These are phyloP conservation scores for Stagonosporopsis cucurbitacearum DNA, from an alignment of 2,329 filamentous ascomycete species.

Conservation along the genomic window DNA sequence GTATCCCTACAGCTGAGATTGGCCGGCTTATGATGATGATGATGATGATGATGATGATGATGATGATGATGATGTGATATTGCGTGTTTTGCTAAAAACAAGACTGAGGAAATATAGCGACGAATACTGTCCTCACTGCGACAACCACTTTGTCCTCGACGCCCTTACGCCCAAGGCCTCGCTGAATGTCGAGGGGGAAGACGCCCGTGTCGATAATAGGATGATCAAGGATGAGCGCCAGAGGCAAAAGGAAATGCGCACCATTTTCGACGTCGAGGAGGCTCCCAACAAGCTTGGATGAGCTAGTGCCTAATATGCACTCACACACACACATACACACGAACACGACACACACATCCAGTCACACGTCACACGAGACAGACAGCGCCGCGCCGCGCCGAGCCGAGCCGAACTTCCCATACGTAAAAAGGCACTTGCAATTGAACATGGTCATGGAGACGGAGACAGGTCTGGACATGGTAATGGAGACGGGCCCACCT, in stretches of 20 bases:
- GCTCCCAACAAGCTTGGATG: constrained; percentile 79
- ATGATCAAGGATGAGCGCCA: constrained; percentile 94
- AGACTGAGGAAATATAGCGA: no score
- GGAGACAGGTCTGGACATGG: no score
- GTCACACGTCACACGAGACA: constrained; percentile 20
- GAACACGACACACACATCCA: constrained; percentile 4
- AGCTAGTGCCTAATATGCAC: constrained; percentile 34
- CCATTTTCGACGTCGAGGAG: constrained; percentile 78
- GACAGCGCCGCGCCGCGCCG: constrained; percentile 14
- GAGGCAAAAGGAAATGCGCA: constrained; percentile 63
- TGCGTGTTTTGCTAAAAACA: no score
- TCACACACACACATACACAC: background rate
- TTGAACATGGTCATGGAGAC: no score
- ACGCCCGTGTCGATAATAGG: constrained; percentile 76
- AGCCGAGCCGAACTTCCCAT: background rate
- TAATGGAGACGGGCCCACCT: no score
- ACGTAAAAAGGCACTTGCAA: background rate
- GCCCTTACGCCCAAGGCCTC: constrained; percentile 83
- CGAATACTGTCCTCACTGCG: constrained; percentile 98
- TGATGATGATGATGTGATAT: no score
- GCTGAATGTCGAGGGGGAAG: constrained; percentile 88
- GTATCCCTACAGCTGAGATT: no score
- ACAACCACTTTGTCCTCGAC: constrained; percentile 97
- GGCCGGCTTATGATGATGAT: no score
- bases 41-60: no score